Evolutionary conservation across 2,329 filamentous ascomycete genomes (phyloP).

Genomic region (Paradendryphiella salina): DNA sequence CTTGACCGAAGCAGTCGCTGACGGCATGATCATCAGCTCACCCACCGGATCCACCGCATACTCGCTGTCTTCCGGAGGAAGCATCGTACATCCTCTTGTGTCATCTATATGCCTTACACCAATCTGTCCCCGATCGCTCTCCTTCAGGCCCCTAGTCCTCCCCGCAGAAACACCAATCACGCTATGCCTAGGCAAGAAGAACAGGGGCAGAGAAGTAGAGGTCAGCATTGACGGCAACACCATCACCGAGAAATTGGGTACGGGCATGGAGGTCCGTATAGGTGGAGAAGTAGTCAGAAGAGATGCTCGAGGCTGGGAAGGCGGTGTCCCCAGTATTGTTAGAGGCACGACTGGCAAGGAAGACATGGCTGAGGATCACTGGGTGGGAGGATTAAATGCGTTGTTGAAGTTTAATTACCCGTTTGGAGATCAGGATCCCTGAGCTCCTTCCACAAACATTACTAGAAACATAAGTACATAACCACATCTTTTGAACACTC

Average conservation of each 20-base stretch:
- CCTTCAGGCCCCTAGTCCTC: constrained; percentile 87
- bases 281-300: constrained; percentile 73
- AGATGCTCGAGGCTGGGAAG: constrained; percentile 60
- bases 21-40: constrained; percentile 91
- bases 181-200: constrained; percentile 72
- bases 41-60: constrained; percentile 96
- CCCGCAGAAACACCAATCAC: constrained; percentile 84
- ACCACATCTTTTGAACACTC: too few relatives aligned
- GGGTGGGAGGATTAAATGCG: constrained; percentile 93
- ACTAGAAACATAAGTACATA: too few relatives aligned
- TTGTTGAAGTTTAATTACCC: constrained; percentile 97
- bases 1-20: constrained; percentile 89
- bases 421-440: constrained; percentile 66
- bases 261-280: constrained; percentile 75
- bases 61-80: constrained; percentile 87
- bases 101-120: constrained; percentile 87
- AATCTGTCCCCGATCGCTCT: constrained; percentile 89
- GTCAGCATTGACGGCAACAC: constrained; percentile 56
- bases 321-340: constrained; percentile 91
- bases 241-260: constrained; percentile 48
- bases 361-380: constrained; percentile 75
- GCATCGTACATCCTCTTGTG: constrained; percentile 92
- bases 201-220: constrained; percentile 54
- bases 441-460: neutral
- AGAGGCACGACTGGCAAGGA: constrained; percentile 54